A percentile compares a stretch with the other conserved stretches of the same genome.
Conservation (phyloP, 2,329 filamentous ascomycete genomes). For the Ampelomyces quisqualis region DNA sequence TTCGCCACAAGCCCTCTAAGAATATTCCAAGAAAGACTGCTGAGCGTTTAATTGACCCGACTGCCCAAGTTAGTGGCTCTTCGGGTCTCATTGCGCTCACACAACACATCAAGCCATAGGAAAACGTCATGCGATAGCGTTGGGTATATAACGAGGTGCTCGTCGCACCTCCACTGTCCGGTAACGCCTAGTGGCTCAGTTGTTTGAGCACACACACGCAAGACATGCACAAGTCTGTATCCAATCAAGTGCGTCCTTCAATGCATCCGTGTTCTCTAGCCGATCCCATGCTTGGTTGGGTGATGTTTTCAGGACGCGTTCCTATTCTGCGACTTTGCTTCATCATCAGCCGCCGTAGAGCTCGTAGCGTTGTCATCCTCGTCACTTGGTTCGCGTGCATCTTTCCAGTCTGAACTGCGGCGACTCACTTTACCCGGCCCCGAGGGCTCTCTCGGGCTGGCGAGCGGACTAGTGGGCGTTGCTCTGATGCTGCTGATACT, state of each 20-base stretch:
- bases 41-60: constrained; percentile 45
- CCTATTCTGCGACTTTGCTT: constrained; percentile 7
- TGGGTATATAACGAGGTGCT: constrained; percentile 3
- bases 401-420: constrained; percentile 42
- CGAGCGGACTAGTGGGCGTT: constrained; percentile 59
- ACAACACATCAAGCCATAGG: constrained; percentile 17
- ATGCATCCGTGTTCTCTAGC: no score
- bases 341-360: constrained; percentile 10
- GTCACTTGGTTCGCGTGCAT: constrained; percentile 33
- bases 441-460: constrained; percentile 51
- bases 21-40: constrained; percentile 42
- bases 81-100: constrained; percentile 43
- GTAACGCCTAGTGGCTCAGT: no score
- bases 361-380: constrained; percentile 24
- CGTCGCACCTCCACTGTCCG: not conserved
- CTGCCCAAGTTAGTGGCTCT: constrained; percentile 36
- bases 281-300: no score
- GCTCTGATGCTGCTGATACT: constrained; percentile 73
- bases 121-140: not conserved
- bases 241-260: no score
- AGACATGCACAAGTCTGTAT: not conserved
- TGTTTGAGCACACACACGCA: not conserved
- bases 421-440: constrained; percentile 34
- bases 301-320: constrained; percentile 1
- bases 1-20: constrained; percentile 44